Evolutionary conservation across 805 yeast genomes (phyloP), one percentile per base, ranked within the genome.

Genomic region (Candida incommunis): DNA sequence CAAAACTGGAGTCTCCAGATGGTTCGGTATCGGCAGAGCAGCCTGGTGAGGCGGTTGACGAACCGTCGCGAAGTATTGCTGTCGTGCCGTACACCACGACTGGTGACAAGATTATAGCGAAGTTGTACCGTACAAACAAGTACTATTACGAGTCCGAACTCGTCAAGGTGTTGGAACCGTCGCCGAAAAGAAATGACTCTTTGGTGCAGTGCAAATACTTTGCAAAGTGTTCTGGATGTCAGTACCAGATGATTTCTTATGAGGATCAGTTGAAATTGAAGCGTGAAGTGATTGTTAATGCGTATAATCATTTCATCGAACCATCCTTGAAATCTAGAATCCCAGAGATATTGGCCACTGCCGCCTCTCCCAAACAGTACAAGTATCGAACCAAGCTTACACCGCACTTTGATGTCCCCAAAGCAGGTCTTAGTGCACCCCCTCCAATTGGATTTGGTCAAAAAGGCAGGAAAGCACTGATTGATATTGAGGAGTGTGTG

Each of bases 201-300:
- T 69, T 82, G 44, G 76, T 81, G 46, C 72, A 72, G 51, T 86
- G 95, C 65, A 71, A 75, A 50, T 92, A 92, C 65, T 92, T 90
- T 65, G 95, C 95, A 13, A 76, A 76, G 50, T 88, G 96, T 61
- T 84, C 95, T 1, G 97, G 97, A 2, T 88, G 97, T 61, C 97
- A 92, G 64, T 86, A 78, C 59, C 97, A 92, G 60, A 77, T 77
- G 60, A 65, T 87, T 26, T 69, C 74, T 2, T 92, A 92, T 59
- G 71, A 70, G 1, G 70, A 78, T 37, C 97, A 90, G 64, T 67
- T 92, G 44, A 65, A 62, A 43, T 70, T 82, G 57, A 92, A 92
- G 60, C 72, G 75, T 49, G 65, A 75, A 23, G 87, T 94, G 2
- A 82, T 92, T 23, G 70, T 61, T 22, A 83, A 84, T 56, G 98